These are phyloP conservation scores for Macroventuria anomochaeta DNA, from an alignment of 2,329 filamentous ascomycete species.

Conservation along the genomic window DNA sequence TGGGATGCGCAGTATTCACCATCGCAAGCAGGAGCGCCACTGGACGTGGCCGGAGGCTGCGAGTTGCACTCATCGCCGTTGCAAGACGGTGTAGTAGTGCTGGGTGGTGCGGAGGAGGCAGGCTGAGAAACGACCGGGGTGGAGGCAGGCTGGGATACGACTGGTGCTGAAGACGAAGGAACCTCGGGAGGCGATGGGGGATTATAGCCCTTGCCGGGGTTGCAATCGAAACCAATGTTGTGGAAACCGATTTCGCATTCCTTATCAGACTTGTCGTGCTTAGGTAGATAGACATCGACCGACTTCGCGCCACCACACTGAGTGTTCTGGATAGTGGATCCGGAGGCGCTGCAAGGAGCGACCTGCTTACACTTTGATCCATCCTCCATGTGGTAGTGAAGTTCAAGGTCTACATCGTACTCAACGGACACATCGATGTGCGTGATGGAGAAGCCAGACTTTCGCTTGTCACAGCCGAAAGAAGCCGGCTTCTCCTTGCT, in stretches of 20 bases:
- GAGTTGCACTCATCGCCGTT: slow-evolving; percentile 9
- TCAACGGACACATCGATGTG: slow-evolving; percentile 75
- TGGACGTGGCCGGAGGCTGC: slow-evolving; percentile 12
- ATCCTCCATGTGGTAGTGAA: slow-evolving; percentile 87
- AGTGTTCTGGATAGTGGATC: slow-evolving; percentile 76
- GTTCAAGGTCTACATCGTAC: slow-evolving; percentile 79
- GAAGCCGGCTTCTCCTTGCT: slow-evolving; percentile 60
- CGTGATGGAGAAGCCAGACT: slow-evolving; percentile 73
- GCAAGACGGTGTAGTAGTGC: slow-evolving; percentile 14
- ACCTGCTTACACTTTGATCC: slow-evolving; percentile 81
- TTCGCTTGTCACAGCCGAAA: slow-evolving; percentile 69
- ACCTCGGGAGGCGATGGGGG: slow-evolving; percentile 27
- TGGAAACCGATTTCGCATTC: slow-evolving; percentile 76
- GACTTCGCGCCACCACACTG: slow-evolving; percentile 92
- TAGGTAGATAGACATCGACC: slow-evolving; percentile 71
- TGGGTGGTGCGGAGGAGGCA: slow-evolving; percentile 12
- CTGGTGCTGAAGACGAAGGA: slow-evolving; percentile 19
- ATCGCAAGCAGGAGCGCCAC: slow-evolving; percentile 2
- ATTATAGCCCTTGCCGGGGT: slow-evolving; percentile 34
- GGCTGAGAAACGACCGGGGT: slow-evolving; percentile 13
- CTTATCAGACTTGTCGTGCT: slow-evolving; percentile 54
- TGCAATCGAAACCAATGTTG: slow-evolving; percentile 78
- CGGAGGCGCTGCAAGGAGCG: slow-evolving; percentile 53
- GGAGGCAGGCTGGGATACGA: slow-evolving; percentile 12
- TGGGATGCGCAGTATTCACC: neutral